Base-by-base conservation (phyloP, 441 rosid species). In the Euphorbia schlechtendalii region DNA sequence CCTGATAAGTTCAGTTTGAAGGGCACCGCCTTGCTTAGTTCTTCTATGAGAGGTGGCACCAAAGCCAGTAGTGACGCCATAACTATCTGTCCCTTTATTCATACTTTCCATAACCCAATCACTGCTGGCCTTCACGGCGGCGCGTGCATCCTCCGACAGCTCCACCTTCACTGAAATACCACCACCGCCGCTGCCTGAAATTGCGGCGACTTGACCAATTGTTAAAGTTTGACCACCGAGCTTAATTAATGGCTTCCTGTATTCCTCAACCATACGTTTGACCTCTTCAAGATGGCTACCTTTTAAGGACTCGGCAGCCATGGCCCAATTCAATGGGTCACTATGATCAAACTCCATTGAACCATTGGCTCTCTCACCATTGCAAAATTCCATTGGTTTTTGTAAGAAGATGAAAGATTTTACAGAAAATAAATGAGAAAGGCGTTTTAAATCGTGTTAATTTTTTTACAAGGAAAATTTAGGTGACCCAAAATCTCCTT, bases 101-200 rank as follows among this genome's bases (percentile, higher is more conserved):
- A 82, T 77, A 76, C 88, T 80, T 24, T 88, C 86, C 92, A 81
- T 78, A 1, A 88, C 82, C 96, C 90, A 88, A 52, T 84, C 86
- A 54, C 83, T 82, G 59, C 96, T 88, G 0, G 92, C 96, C 52
- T 83, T 79, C 38, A 88, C 89, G 0, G 83, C 76, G 0, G 75
- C 82, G 28, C 85, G 74, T 1, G 90, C 78, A 7, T 73, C 75
- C 81, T 83, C 96, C 5, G 84, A 68, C 9, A 86, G 25, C 84
- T 84, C 87, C 49, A 86, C 89, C 70, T 53, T 76, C 10, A 76
- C 72, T 5, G 41, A 5, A 4, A 5, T 11, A 0, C 67, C 72
- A 0, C 51, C 48, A 0, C 56, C 41, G 0, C 69, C 79, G 9
- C 61, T 40, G 38, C 60, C 49, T 0, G 90, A 76, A 55, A 86